A percentile compares a stretch with the other conserved stretches of the same genome.
Evolutionary conservation across 2,329 filamentous ascomycete genomes (phyloP).

Genomic region (Alternaria viburni): DNA sequence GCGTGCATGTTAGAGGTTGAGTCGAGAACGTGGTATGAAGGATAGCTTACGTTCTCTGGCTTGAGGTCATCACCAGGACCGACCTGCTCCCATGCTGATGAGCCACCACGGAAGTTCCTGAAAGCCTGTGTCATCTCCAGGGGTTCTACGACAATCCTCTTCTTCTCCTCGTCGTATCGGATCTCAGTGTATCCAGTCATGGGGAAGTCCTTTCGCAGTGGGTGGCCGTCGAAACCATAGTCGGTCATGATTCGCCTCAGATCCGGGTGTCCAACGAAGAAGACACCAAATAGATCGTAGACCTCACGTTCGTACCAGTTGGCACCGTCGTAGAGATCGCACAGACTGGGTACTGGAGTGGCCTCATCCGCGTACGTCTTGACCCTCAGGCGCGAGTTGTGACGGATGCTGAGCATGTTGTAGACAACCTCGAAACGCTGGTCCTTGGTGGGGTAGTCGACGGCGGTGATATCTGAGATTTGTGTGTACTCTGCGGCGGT

Average conservation of each 20-base stretch:
- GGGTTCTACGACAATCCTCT: conserved; percentile 97
- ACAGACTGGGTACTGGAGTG: conserved; percentile 88
- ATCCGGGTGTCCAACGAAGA: conserved; percentile 95
- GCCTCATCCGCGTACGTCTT: conserved; percentile 99
- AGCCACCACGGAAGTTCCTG: conserved; percentile 94
- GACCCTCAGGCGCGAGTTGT: conserved; percentile 95
- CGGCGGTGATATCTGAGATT: conserved; percentile 88
- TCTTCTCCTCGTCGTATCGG: conserved; percentile 99
- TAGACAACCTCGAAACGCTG: conserved; percentile 98
- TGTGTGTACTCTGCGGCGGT: conserved; percentile 96
- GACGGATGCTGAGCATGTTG: conserved; percentile 92
- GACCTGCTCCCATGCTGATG: conserved; percentile 68
- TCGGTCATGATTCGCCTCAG: conserved; percentile 98
- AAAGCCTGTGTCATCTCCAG: conserved; percentile 97
- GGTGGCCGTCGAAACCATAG: conserved; percentile 98
- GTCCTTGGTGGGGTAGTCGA: conserved; percentile 94
- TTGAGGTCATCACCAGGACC: conserved; percentile 76
- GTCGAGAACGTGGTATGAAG: not conserved
- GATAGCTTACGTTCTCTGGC: conserved; percentile 65
- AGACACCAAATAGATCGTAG: conserved; percentile 96
- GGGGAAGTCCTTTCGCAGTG: conserved; percentile 96
- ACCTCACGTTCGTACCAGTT: conserved; percentile 99
- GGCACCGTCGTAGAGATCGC: conserved; percentile 86
- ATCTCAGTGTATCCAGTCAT: conserved; percentile 98
- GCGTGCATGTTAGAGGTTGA: conserved; percentile 7